A percentile compares a stretch with the other conserved stretches of the same genome.
These are phyloP conservation scores for Megacollybia marginata DNA, from an alignment of 768 basidiomycete genomes.

Conservation along the genomic window DNA sequence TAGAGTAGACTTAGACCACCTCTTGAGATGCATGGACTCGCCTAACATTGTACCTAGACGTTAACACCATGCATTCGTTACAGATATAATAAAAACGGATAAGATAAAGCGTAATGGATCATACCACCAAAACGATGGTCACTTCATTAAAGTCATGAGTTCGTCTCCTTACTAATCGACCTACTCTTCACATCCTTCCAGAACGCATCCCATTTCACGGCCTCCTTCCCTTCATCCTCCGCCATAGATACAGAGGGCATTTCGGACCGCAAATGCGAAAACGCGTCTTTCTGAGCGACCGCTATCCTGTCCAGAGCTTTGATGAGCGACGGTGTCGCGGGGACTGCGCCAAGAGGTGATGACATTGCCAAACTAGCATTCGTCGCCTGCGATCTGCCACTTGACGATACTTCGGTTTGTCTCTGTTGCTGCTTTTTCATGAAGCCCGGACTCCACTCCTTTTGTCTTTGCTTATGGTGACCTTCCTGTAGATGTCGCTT, in stretches of 20 bases:
- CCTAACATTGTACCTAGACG: background rate
- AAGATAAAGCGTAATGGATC: too few relatives aligned
- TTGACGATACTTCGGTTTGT: slow-evolving; percentile 11
- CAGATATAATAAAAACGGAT: too few relatives aligned
- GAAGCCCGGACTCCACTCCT: slow-evolving; percentile 45
- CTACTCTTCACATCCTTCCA: slow-evolving; percentile 37
- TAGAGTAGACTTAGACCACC: too few relatives aligned
- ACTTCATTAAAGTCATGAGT: background rate
- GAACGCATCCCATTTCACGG: slow-evolving; percentile 34
- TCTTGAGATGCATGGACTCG: background rate
- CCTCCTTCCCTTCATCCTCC: slow-evolving; percentile 4
- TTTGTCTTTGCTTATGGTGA: background rate
- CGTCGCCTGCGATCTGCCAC: slow-evolving; percentile 15
- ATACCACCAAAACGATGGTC: too few relatives aligned
- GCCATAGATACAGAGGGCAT: background rate
- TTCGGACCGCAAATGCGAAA: slow-evolving; percentile 9
- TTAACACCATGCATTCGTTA: background rate
- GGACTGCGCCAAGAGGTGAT: slow-evolving; percentile 32
- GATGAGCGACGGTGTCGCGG: slow-evolving; percentile 59
- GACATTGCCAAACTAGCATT: slow-evolving; percentile 11
- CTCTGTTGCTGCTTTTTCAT: slow-evolving; percentile 28
- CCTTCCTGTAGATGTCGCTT: slow-evolving; percentile 7
- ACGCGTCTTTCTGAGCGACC: slow-evolving; percentile 48
- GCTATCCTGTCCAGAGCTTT: slow-evolving; percentile 55
- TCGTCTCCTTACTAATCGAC: slow-evolving; percentile 4